A percentile compares a stretch with the other conserved stretches of the same genome.
Evolutionary conservation across 2,329 filamentous ascomycete species (phyloP).

Genomic region (Cladosporium sp.): DNA sequence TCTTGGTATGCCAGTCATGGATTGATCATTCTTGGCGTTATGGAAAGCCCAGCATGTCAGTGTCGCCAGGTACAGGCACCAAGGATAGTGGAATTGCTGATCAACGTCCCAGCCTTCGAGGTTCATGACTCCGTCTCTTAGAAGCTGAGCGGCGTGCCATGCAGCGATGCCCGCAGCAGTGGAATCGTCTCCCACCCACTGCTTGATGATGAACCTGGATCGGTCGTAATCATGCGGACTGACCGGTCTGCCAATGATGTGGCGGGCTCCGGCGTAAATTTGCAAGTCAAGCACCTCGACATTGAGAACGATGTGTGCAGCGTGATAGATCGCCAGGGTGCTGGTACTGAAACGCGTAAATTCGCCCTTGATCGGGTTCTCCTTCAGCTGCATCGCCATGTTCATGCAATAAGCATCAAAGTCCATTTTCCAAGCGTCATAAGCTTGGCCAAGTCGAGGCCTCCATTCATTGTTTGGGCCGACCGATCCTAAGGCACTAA

Average conservation of each 20-base stretch:
- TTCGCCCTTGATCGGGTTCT: slow-evolving; percentile 31
- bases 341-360: slow-evolving; percentile 48
- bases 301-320: slow-evolving; percentile 53
- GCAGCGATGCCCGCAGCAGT: slow-evolving; percentile 40
- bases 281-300: slow-evolving; percentile 58
- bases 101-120: slow-evolving; percentile 49
- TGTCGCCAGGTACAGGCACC: slow-evolving; percentile 58
- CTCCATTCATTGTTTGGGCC: slow-evolving; percentile 44
- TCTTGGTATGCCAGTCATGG: slow-evolving; percentile 5
- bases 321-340: slow-evolving; percentile 54
- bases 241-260: slow-evolving; percentile 55
- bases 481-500: neutral
- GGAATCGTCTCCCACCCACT: slow-evolving; percentile 40
- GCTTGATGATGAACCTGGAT: slow-evolving; percentile 48
- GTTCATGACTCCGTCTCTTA: slow-evolving; percentile 47
- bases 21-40: slow-evolving; percentile 31
- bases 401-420: slow-evolving; percentile 50
- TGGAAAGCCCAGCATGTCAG: slow-evolving; percentile 57
- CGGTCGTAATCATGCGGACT: slow-evolving; percentile 46
- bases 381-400: slow-evolving; percentile 31
- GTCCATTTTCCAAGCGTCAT: slow-evolving; percentile 55
- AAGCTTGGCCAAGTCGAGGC: slow-evolving; percentile 48
- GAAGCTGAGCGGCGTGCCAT: slow-evolving; percentile 51
- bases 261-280: slow-evolving; percentile 55
- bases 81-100: slow-evolving; percentile 57